Conservation (phyloP, 148 eudicot genomes). For the Drosera capensis region DNA sequence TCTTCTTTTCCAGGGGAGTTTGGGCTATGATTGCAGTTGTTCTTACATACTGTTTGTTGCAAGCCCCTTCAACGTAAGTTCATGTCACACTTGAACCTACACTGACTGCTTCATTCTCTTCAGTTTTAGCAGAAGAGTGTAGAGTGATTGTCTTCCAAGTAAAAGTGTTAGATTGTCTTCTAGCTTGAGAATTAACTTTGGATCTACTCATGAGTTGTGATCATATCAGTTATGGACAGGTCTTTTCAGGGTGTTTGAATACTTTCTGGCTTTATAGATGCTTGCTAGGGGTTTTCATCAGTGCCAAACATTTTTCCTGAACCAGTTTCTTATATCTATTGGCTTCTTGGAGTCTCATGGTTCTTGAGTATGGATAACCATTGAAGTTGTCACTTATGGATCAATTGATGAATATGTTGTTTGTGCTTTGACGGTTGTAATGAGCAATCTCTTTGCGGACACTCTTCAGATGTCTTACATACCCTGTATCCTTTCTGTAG, state of each 20-base stretch:
- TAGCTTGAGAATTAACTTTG: not conserved
- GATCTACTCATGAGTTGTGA: not conserved
- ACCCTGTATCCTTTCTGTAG: conserved; percentile 24
- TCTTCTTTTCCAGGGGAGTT: conserved; percentile 53
- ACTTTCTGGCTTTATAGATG: not conserved
- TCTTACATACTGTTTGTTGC: conserved; percentile 86
- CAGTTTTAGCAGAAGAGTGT: not conserved
- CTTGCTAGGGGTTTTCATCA: not conserved
- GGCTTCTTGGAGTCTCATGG: not conserved
- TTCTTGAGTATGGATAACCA: too few relatives aligned
- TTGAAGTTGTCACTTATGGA: too few relatives aligned
- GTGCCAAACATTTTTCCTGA: not conserved
- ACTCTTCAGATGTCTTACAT: too few relatives aligned
- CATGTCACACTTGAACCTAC: not conserved
- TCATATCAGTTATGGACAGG: not conserved
- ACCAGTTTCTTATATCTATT: not conserved
- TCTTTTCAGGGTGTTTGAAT: not conserved
- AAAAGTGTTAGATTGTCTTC: not conserved
- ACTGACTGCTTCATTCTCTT: not conserved
- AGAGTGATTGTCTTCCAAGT: not conserved
- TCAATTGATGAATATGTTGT: too few relatives aligned
- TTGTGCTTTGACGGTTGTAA: not conserved
- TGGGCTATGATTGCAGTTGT: conserved; percentile 98
- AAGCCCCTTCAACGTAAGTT: conserved; percentile 98
- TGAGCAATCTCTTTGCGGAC: not conserved